Conservation (phyloP, 2,329 filamentous ascomycete species). For the Proliferodiscus dingleyae region DNA sequence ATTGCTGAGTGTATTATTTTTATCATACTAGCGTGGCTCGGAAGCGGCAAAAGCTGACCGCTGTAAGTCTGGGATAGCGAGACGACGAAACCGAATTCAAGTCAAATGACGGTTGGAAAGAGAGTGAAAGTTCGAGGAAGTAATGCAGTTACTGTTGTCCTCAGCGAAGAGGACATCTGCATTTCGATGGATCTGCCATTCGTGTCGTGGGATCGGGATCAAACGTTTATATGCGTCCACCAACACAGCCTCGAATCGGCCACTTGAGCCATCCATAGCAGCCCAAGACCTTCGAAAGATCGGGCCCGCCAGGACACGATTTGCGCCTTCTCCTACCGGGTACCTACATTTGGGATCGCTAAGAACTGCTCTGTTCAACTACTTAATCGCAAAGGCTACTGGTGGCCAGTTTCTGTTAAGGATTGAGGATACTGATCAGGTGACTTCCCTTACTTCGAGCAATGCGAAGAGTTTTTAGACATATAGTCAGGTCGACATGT, state of each 20-base stretch:
- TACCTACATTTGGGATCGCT: conserved; percentile 89
- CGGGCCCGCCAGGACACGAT: conserved; percentile 69
- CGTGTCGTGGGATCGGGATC: conserved; percentile 15
- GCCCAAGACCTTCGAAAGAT: conserved; percentile 36
- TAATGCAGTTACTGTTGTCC: conserved; percentile 18
- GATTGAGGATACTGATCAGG: conserved; percentile 93
- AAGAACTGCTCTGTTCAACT: conserved; percentile 92
- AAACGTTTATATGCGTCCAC: conserved; percentile 3
- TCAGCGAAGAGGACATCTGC: conserved; percentile 10
- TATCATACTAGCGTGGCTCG: neutral
- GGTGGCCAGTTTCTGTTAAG: conserved; percentile 86
- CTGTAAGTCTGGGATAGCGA: neutral
- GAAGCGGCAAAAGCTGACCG: neutral
- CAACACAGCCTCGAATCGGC: conserved; percentile 5
- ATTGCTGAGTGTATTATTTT: neutral
- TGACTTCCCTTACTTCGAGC: conserved; percentile 33
- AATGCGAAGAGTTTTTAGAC: too few species aligned
- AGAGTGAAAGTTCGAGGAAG: conserved; percentile 1
- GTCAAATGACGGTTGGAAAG: neutral
- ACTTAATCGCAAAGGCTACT: conserved; percentile 80
- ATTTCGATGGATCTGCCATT: conserved; percentile 24
- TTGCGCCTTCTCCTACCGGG: conserved; percentile 93
- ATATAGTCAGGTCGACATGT: too few species aligned
- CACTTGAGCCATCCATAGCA: conserved; percentile 11
- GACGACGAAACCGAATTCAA: neutral